A percentile compares a stretch with the other conserved stretches of the same genome.
Conservation (phyloP, 2,329 filamentous ascomycete genomes). For the Blumeria hordei region DNA sequence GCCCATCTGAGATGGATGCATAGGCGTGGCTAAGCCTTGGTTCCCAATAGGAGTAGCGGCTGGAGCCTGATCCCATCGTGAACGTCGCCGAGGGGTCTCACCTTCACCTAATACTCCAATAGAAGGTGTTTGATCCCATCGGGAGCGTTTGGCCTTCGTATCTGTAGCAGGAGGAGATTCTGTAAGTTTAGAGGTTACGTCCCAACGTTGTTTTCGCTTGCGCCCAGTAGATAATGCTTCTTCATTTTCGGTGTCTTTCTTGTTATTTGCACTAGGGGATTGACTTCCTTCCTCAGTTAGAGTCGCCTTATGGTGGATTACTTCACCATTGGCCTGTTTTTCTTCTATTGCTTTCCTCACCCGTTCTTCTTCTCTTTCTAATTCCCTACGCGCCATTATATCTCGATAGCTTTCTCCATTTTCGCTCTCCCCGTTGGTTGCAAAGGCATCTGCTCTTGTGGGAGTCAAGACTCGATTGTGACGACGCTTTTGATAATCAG, state of each 20-base stretch:
- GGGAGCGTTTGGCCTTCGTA: slow-evolving; percentile 39
- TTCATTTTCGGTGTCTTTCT: slow-evolving; percentile 42
- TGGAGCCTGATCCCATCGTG: slow-evolving; percentile 80
- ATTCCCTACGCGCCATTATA: slow-evolving; percentile 70
- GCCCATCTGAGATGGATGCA: slow-evolving; percentile 42
- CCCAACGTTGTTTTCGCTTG: slow-evolving; percentile 92
- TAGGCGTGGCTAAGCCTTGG: slow-evolving; percentile 52
- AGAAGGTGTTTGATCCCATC: slow-evolving; percentile 68
- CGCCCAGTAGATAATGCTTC: slow-evolving; percentile 36
- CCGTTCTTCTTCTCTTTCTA: slow-evolving; percentile 83
- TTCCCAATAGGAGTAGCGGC: slow-evolving; percentile 52
- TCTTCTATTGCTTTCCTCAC: slow-evolving; percentile 61
- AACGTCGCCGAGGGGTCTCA: slow-evolving; percentile 47
- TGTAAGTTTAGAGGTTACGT: slow-evolving; percentile 38
- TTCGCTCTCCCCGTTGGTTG: slow-evolving; percentile 41
- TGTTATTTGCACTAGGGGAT: slow-evolving; percentile 37
- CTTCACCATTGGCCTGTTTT: slow-evolving; percentile 30
- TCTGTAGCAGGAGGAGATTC: slow-evolving; percentile 27
- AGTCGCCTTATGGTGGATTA: slow-evolving; percentile 44
- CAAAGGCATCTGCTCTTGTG: slow-evolving; percentile 66
- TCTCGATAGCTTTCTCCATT: slow-evolving; percentile 70
- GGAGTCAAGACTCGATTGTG: slow-evolving; percentile 75
- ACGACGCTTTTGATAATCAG: slow-evolving; percentile 89
- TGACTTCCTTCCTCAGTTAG: slow-evolving; percentile 36
- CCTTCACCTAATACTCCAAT: slow-evolving; percentile 24